Base-by-base conservation (phyloP, 179 eudicot species). In the Gypsophila paniculata region DNA sequence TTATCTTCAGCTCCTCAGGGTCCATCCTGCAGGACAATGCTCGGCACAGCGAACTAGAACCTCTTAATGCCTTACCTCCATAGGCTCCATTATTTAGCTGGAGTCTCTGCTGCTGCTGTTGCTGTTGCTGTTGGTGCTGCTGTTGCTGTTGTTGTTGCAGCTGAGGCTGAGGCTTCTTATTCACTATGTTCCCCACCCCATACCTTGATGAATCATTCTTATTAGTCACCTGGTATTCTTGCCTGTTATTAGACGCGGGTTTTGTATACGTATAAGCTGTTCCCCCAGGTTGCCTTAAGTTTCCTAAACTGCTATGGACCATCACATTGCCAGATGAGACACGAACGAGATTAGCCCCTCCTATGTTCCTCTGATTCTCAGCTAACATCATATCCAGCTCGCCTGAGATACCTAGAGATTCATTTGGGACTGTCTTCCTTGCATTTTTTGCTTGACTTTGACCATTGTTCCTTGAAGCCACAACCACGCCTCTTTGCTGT, bases 1-100 rank as follows among this genome's bases (percentile, higher is more conserved):
- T 29, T 23, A 76, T 73, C 73, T 87, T 92, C 71, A 88, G 70
- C 54, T 34, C 81, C 70, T 73, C 79, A 0, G 97, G 97, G 72
- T 93, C 97, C 96, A 88, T 91, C 68, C 97, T 79, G n/a, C 88
- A 85, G 14, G 97, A 88, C 44, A 89, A 74, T 51, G 94, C 95
- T 64, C 97, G 73, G 23, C 97, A 91, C 3, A 90, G 65, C 4
- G 93, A 80, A 69, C 69, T 71, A 2, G 76, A 73, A 17, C 60
- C 77, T 23, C n/a, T 60, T 3, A 75, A 70, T 57, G 58, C 14
- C 12, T 39, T 75, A 59, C 68, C 73, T 48, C 68, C n/a, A n/a
- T n/a, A n/a, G n/a, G n/a, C 73, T 22, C 74, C 80, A 13, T 62
- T 70, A 14, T 59, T 55, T 38, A 52, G 85, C 72, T 17, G 77